A percentile compares a stretch with the other conserved stretches of the same genome.
Conservation (phyloP, 2,329 filamentous ascomycete genomes). For the Amphichorda felina region DNA sequence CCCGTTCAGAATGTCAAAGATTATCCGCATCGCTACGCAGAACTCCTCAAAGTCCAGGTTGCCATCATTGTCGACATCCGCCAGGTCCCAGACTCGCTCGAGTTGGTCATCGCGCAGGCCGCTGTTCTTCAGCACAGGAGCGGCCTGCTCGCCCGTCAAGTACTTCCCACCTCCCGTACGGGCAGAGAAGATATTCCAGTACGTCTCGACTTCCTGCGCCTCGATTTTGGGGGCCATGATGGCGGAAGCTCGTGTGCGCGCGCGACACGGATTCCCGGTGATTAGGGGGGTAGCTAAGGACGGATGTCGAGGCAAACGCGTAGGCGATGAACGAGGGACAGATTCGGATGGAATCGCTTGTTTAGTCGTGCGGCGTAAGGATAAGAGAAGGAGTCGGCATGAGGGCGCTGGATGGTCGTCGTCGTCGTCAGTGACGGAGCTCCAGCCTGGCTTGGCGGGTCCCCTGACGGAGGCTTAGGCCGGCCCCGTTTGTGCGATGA, state of each 20-base stretch:
- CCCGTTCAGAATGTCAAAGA: conserved; percentile 94
- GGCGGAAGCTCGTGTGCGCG: conserved; percentile 8
- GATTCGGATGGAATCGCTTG: neutral
- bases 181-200: conserved; percentile 53
- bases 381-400: neutral
- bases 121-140: conserved; percentile 52
- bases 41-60: conserved; percentile 99
- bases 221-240: conserved; percentile 50
- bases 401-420: neutral
- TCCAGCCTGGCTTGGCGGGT: neutral
- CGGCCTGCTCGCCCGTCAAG: conserved; percentile 49
- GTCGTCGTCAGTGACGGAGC: neutral
- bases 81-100: conserved; percentile 94
- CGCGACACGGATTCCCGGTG: neutral
- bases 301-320: neutral
- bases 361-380: neutral
- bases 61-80: conserved; percentile 94
- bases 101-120: conserved; percentile 62
- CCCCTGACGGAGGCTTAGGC: neutral
- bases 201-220: conserved; percentile 50
- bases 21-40: conserved; percentile 95
- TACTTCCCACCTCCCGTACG: conserved; percentile 48
- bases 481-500: neutral
- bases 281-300: neutral
- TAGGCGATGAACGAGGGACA: neutral